Conservation (phyloP, 2,329 filamentous ascomycete species). For the Didymella segeticola region DNA sequence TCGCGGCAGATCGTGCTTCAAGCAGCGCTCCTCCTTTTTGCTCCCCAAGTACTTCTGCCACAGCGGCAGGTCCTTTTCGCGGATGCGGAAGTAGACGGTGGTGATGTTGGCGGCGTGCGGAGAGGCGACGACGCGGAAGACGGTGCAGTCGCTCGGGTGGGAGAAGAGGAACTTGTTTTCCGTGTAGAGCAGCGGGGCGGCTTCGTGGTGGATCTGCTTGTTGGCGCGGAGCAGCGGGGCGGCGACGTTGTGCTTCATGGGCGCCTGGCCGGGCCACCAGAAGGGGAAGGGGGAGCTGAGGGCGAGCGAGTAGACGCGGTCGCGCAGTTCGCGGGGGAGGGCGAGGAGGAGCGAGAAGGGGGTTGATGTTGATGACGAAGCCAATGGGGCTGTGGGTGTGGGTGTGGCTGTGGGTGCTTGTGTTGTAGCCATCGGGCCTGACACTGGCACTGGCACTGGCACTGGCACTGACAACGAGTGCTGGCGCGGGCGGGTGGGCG, state of each 20-base stretch:
- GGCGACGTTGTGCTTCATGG: constrained; percentile 31
- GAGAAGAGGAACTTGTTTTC: constrained; percentile 48
- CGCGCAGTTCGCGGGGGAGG: constrained; percentile 47
- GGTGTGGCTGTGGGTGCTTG: constrained; percentile 4
- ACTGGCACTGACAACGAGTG: constrained; percentile 23
- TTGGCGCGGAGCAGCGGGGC: constrained; percentile 38
- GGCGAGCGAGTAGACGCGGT: constrained; percentile 44
- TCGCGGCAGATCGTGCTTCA: constrained; percentile 44
- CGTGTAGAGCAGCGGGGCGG: constrained; percentile 44
- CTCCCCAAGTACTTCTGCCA: constrained; percentile 49
- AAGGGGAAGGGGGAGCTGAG: constrained; percentile 42
- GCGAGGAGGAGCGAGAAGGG: constrained; percentile 44
- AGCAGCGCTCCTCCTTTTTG: constrained; percentile 34
- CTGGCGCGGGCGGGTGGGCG: constrained; percentile 38
- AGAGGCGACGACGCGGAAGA: constrained; percentile 47
- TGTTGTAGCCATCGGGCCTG: no score
- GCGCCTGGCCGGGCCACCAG: constrained; percentile 39
- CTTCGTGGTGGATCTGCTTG: constrained; percentile 43
- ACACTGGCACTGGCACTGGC: no score
- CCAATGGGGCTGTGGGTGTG: no score
- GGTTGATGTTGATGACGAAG: no score
- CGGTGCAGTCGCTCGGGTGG: constrained; percentile 50
- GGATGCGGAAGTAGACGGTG: constrained; percentile 45
- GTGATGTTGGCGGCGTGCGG: constrained; percentile 36
- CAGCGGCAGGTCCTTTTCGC: constrained; percentile 46